Conservation (phyloP, 805 yeast species). For the Sporopachydermia lactativora region DNA sequence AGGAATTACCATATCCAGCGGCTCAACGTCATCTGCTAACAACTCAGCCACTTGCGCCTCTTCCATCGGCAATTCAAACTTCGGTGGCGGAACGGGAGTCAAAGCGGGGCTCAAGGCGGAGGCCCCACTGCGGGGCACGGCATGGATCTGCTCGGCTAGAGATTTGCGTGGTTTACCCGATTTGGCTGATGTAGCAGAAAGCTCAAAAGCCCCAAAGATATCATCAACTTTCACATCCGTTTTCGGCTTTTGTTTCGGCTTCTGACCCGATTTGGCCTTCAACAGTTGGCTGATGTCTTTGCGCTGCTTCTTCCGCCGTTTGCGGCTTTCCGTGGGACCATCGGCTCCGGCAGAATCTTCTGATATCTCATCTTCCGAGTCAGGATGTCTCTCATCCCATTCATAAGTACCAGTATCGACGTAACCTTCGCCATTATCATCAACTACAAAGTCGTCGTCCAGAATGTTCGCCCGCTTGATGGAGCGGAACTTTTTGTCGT, state of each 20-base stretch:
- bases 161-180: conserved; percentile 11
- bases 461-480: conserved; percentile 69
- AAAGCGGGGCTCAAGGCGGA: conserved; percentile 12
- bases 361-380: conserved; percentile 17
- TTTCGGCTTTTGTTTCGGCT: conserved; percentile 23
- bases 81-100: conserved; percentile 16
- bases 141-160: conserved; percentile 15
- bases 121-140: conserved; percentile 13
- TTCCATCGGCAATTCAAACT: conserved; percentile 13
- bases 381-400: conserved; percentile 49
- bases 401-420: conserved; percentile 89
- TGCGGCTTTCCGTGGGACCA: conserved; percentile 19
- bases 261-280: conserved; percentile 36
- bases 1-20: conserved; percentile 6
- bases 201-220: conserved; percentile 43
- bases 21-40: conserved; percentile 14
- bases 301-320: conserved; percentile 12
- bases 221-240: conserved; percentile 50
- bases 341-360: conserved; percentile 13
- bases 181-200: conserved; percentile 12
- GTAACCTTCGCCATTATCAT: conserved; percentile 88
- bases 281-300: conserved; percentile 24
- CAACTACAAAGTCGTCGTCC: conserved; percentile 88
- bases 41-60: conserved; percentile 18
- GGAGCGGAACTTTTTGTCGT: conserved; percentile 62